Evolutionary conservation across 768 basidiomycete genomes (phyloP), one percentile per base, ranked within the genome.

Genomic region (Boletus huronensis): DNA sequence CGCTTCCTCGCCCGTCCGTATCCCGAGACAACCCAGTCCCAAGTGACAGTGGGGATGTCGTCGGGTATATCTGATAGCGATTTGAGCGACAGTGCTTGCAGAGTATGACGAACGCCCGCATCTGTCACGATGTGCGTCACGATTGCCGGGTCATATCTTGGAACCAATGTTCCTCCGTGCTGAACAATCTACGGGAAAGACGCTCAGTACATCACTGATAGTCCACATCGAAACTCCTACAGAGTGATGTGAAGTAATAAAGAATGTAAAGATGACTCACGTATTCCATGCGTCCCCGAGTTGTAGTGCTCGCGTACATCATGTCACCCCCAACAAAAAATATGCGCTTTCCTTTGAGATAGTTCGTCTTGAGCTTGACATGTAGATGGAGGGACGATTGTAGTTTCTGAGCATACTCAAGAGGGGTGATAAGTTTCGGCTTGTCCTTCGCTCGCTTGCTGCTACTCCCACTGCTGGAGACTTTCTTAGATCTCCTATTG

Each of bases 81-180:
- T 59, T 76, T 81, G 21, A 86, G 62, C 1, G 81, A 81, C 3
- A 86, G 70, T 1, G 76, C 69, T 16, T 50, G 58, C n/a, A 73
- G 51, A 3, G 75, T 69, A 6, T 57, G 52, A 26, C 58, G 63
- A 54, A 62, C 44, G 19, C 55, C 58, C 2, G 63, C 60, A 48
- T 82, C 82, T 7, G 82, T 82, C 31, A 91, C 75, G 49, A 92
- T 84, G 61, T 90, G 86, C 4, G 89, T 89, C 28, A 86, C 80
- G 8, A 66, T 57, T 5, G 62, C 57, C 3, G 81, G 71, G 57
- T 90, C 83, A 61, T 80, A 91, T 34, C 61, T 72, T 3, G 86
- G 77, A 36, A 81, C 69, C 25, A 91, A 71, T 21, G 76, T 80
- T 41, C 81, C 90, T 11, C 90, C 90, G 57, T 81, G 71, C 55